Base-by-base conservation (phyloP, 1,284 basidiomycete genomes). In the Sporisorium graminicola region DNA sequence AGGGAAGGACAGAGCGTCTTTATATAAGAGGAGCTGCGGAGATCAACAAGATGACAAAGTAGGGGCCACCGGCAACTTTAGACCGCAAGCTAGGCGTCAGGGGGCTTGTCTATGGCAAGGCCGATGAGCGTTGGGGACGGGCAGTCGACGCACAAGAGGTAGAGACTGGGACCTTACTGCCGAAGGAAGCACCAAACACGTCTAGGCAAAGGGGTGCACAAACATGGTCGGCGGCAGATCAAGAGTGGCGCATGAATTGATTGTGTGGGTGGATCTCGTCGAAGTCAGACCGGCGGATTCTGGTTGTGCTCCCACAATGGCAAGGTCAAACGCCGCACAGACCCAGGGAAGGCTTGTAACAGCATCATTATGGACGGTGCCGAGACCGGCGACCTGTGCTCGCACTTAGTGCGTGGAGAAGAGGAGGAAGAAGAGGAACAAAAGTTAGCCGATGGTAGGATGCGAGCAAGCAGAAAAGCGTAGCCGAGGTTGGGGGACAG, bases 321-420 rank as follows among this genome's bases (percentile, higher is more conserved):
- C n/a, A n/a, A n/a, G n/a, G n/a, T n/a, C 37, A 9, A 7, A 20
- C 27, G 29, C n/a, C 49, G 49, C 49, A 31, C 49, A n/a, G 27
- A 29, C 18, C 14, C 46, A 12, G 9, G 44, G 43, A 10, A 20
- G 22, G 16, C 1, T 24, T 3, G 13, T 47, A 18, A 16, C 26
- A 7, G 26, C 46, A 31, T 49, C 18, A 27, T 18, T 27, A 18
- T 49, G 14, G 16, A 29, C 27, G 9, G n/a, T n/a, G 26, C 27
- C 9, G 31, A 35, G 43, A 57, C 55, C 43, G 43, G 55, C 31
- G 55, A 57, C 55, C 55, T 35, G 29, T 46, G 24, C 22, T 9
- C 7, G 14, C 13, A 6, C n/a, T 2, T 14, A 1, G 7, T 31
- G 43, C 24, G 54, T 46, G 43, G 54, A 56, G 42, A 56, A 44